Conservation (phyloP, 495 filamentous ascomycete species). For the Podospora conica region DNA sequence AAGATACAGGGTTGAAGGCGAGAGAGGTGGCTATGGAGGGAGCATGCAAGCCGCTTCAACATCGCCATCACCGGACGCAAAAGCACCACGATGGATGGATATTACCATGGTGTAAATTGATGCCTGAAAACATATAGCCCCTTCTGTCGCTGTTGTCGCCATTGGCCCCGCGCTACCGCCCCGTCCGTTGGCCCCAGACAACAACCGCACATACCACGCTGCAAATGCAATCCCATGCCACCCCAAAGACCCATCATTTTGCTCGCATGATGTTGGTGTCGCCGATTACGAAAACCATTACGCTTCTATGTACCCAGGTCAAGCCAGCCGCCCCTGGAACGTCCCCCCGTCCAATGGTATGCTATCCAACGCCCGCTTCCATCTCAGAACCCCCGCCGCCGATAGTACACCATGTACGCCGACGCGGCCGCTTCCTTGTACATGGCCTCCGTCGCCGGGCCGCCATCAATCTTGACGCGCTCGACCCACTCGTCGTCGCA, state of each 20-base stretch:
- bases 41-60: too few relatives aligned
- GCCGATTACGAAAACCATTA: background rate
- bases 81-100: background rate
- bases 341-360: background rate
- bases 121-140: background rate
- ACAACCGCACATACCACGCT: too few relatives aligned
- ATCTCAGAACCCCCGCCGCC: slow-evolving; percentile 16
- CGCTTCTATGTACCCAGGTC: background rate
- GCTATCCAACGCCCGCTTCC: background rate
- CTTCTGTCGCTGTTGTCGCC: background rate
- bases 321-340: background rate
- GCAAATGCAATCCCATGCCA: background rate
- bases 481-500: slow-evolving; percentile 28
- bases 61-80: too few relatives aligned
- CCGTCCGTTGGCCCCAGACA: background rate
- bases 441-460: slow-evolving; percentile 15
- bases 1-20: background rate
- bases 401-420: slow-evolving; percentile 30
- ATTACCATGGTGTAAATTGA: background rate
- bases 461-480: slow-evolving; percentile 23
- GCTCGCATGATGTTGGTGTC: too few relatives aligned
- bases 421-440: slow-evolving; percentile 16
- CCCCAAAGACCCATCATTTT: too few relatives aligned
- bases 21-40: background rate
- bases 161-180: background rate